phyloP scores from a whole-genome alignment of 345 rosid species.

The Anastatica hierochuntica region DNA sequence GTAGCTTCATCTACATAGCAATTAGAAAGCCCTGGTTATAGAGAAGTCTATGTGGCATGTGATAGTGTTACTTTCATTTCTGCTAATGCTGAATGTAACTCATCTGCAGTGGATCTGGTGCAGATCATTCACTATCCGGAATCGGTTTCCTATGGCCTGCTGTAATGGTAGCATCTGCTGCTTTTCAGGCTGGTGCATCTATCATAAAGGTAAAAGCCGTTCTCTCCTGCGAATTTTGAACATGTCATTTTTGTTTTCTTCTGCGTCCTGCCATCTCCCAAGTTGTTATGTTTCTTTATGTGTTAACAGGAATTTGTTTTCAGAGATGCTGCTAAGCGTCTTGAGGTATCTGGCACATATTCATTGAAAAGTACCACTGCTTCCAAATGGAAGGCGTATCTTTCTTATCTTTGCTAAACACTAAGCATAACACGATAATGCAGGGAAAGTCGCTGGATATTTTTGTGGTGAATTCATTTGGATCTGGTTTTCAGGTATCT shows the following conservation, averaged over 20 bases:
- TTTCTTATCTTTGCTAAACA: constrained; percentile 8
- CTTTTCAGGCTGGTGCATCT: constrained; percentile 80
- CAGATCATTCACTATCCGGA: constrained; percentile 49
- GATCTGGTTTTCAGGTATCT: constrained; percentile 90
- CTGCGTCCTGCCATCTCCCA: background rate
- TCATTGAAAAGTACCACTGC: too few species aligned
- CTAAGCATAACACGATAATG: constrained; percentile 1
- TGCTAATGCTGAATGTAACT: too few species aligned
- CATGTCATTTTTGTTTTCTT: background rate
- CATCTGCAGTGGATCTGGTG: constrained; percentile 59
- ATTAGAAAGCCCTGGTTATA: background rate
- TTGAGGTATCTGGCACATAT: constrained; percentile 49
- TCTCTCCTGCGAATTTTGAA: constrained; percentile 4
- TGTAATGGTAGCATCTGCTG: constrained; percentile 69
- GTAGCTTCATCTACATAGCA: background rate
- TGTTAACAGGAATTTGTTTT: constrained; percentile 69
- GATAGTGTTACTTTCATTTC: too few species aligned
- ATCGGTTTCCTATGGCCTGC: constrained; percentile 57
- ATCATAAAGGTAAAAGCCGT: constrained; percentile 51
- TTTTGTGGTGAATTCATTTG: constrained; percentile 86
- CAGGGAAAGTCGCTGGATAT: constrained; percentile 88
- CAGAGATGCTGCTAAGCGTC: constrained; percentile 52
- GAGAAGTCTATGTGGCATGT: too few species aligned
- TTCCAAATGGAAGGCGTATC: constrained; percentile 12
- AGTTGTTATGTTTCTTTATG: constrained; percentile 12